phyloP scores from a whole-genome alignment of 75 land plant genomes.

The Azolla pinnata region DNA sequence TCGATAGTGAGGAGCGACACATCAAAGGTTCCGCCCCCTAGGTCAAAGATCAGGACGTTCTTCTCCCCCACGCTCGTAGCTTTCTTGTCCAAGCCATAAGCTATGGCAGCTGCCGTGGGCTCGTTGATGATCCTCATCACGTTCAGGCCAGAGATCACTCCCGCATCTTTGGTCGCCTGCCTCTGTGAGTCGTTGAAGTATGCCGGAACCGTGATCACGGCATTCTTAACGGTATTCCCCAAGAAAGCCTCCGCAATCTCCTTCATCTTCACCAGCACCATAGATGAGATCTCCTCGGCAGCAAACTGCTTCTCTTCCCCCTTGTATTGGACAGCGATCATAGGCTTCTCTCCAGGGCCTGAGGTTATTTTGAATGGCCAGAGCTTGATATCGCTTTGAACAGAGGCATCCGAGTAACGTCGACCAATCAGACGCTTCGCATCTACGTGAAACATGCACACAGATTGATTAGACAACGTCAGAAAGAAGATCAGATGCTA shows the following conservation, averaged over 20 bases:
- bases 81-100: constrained; percentile 59
- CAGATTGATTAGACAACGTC: no score
- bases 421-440: constrained; percentile 42
- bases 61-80: constrained; percentile 48
- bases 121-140: constrained; percentile 44
- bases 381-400: constrained; percentile 38
- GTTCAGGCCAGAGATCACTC: constrained; percentile 33
- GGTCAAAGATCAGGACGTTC: constrained; percentile 55
- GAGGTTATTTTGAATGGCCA: constrained; percentile 45
- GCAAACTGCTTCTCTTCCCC: constrained; percentile 38
- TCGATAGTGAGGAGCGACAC: constrained; percentile 40
- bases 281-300: constrained; percentile 42
- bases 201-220: constrained; percentile 43
- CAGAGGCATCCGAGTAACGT: constrained; percentile 31
- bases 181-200: no score
- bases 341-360: constrained; percentile 40
- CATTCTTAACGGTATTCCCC: constrained; percentile 31
- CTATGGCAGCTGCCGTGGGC: constrained; percentile 70
- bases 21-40: constrained; percentile 71
- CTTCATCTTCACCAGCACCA: constrained; percentile 38
- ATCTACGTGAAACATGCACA: no score
- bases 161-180: constrained; percentile 44
- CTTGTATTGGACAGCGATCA: constrained; percentile 36
- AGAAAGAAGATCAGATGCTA: no score
- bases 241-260: constrained; percentile 43